Evolutionary conservation across 257 asterid genomes (phyloP).

Genomic region (Jacaranda mimosifolia): DNA sequence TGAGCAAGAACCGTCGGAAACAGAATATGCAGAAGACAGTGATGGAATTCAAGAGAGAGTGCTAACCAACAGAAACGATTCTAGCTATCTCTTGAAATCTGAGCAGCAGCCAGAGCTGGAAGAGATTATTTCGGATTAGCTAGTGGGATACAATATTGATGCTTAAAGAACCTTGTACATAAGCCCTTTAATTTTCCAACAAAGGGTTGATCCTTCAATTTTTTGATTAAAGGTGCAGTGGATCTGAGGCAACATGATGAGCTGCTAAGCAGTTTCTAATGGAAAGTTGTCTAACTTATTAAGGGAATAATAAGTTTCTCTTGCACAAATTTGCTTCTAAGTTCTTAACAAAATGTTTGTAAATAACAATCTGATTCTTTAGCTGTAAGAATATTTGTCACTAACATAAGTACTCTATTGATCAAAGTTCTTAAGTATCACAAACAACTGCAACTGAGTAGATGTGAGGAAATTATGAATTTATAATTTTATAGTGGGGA

Average conservation of each 20-base stretch:
- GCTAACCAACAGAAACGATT: slow-evolving; percentile 29
- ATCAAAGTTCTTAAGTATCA: no score
- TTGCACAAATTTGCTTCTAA: neutral
- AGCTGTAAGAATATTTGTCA: no score
- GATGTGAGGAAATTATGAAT: no score
- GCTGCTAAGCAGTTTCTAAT: neutral
- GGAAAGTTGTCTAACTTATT: slow-evolving; percentile 13
- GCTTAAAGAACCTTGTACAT: slow-evolving; percentile 38
- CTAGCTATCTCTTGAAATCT: slow-evolving; percentile 17
- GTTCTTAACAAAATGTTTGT: neutral
- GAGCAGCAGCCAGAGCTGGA: slow-evolving; percentile 44
- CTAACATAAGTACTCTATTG: no score
- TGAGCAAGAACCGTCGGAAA: slow-evolving; percentile 57
- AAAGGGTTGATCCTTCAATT: slow-evolving; percentile 11
- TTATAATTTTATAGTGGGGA: no score
- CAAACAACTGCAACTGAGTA: no score
- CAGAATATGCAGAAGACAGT: slow-evolving; percentile 50
- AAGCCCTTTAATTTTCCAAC: slow-evolving; percentile 12
- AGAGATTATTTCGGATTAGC: slow-evolving; percentile 46
- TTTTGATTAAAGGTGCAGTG: slow-evolving; percentile 19
- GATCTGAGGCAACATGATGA: slow-evolving; percentile 27
- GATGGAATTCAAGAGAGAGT: slow-evolving; percentile 25
- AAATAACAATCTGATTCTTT: neutral
- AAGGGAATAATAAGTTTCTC: neutral
- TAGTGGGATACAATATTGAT: neutral